Percentiles rank a stretch among this genome's conserved stretches.
phyloP scores from a whole-genome alignment of 2,329 filamentous ascomycete species.

The Ustilaginoidea virens region DNA sequence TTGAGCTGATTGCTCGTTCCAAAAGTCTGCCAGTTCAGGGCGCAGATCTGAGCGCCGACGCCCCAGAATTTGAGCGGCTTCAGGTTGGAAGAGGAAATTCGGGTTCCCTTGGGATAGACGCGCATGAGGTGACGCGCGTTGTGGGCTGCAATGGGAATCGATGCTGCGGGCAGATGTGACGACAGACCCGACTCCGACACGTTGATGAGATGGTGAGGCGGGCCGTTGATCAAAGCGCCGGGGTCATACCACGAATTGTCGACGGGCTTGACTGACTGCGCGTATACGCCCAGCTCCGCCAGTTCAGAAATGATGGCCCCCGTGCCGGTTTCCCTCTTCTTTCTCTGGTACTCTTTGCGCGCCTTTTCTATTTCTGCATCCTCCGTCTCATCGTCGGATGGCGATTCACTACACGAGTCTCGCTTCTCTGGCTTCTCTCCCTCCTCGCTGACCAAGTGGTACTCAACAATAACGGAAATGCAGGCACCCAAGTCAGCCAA shows the following conservation, averaged over 20 bases:
- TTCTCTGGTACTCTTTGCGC: slow-evolving; percentile 35
- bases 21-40: slow-evolving; percentile 56
- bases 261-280: slow-evolving; percentile 51
- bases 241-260: slow-evolving; percentile 50
- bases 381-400: slow-evolving; percentile 19
- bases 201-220: slow-evolving; percentile 53
- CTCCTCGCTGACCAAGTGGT: slow-evolving; percentile 39
- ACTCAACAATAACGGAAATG: slow-evolving; percentile 53
- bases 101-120: slow-evolving; percentile 53
- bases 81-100: slow-evolving; percentile 51
- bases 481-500: slow-evolving; percentile 45
- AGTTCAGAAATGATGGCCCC: slow-evolving; percentile 47
- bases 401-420: slow-evolving; percentile 16
- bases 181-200: slow-evolving; percentile 47
- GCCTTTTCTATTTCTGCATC: slow-evolving; percentile 30
- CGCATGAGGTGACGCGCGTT: slow-evolving; percentile 55
- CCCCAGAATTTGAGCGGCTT: slow-evolving; percentile 50
- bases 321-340: slow-evolving; percentile 34
- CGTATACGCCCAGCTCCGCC: slow-evolving; percentile 50
- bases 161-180: slow-evolving; percentile 30
- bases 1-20: slow-evolving; percentile 51
- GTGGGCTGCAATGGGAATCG: slow-evolving; percentile 36
- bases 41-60: slow-evolving; percentile 52
- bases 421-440: slow-evolving; percentile 9
- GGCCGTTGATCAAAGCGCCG: slow-evolving; percentile 33